Evolutionary conservation across 1,139 yeast species (phyloP).

Genomic region (Casaregolazyma suthepensis): DNA sequence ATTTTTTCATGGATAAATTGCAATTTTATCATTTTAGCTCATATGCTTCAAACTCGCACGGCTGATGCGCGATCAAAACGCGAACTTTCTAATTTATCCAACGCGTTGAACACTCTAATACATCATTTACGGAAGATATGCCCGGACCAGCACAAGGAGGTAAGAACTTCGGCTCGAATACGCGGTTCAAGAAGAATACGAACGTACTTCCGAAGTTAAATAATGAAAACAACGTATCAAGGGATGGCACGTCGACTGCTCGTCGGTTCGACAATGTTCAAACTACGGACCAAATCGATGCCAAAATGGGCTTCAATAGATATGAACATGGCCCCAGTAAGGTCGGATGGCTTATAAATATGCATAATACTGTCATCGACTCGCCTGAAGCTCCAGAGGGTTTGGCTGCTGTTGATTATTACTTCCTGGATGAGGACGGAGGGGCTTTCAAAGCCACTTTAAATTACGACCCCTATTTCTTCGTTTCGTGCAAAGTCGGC

Average conservation of each 20-base stretch:
- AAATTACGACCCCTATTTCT: conserved; percentile 82
- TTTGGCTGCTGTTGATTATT: conserved; percentile 85
- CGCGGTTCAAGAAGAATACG: conserved; percentile 6
- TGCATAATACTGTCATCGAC: conserved; percentile 52
- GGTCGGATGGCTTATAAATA: conserved; percentile 83
- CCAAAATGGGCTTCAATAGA: conserved; percentile 79
- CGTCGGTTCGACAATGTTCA: conserved; percentile 24
- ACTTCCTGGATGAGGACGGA: conserved; percentile 95
- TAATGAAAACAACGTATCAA: conserved; percentile 13
- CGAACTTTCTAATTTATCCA: neutral
- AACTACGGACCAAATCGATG: conserved; percentile 42
- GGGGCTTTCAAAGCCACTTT: conserved; percentile 87
- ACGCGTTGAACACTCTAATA: neutral
- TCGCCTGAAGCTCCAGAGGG: conserved; percentile 54
- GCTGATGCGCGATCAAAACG: neutral
- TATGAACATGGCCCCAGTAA: conserved; percentile 66
- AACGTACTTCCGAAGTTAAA: conserved; percentile 7
- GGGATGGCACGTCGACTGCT: conserved; percentile 31
- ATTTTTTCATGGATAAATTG: neutral
- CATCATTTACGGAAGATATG: neutral
- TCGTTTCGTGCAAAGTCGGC: conserved; percentile 51
- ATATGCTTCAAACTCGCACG: neutral
- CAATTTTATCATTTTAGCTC: neutral
- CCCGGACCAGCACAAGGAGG: neutral
- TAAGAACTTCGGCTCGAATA: conserved; percentile 2